These are phyloP conservation scores for Hippophae tibetana DNA, from an alignment of 306 rosid genomes.

Conservation along the genomic window DNA sequence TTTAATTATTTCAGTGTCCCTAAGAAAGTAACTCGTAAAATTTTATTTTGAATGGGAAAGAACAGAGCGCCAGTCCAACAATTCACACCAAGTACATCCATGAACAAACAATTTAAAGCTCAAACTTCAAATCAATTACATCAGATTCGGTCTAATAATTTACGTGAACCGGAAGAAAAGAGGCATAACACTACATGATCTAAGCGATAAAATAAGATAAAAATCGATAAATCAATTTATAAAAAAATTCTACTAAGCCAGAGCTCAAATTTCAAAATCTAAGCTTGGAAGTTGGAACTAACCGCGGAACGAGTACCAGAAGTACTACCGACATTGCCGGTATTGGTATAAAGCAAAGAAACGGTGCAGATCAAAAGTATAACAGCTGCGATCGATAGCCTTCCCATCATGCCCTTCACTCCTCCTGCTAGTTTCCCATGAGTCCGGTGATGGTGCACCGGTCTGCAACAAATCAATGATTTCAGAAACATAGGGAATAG, in stretches of 20 bases:
- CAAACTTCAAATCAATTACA: no score
- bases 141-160: no score
- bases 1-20: no score
- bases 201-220: no score
- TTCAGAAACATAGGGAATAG: neutral
- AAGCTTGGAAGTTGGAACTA: conserved; percentile 13
- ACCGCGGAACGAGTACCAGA: conserved; percentile 59
- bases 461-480: conserved; percentile 28
- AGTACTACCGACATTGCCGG: conserved; percentile 28
- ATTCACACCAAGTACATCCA: no score
- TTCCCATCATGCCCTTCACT: conserved; percentile 52
- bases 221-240: neutral
- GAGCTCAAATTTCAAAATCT: neutral
- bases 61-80: no score
- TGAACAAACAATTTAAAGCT: no score
- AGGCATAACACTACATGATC: no score
- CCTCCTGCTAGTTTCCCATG: conserved; percentile 48
- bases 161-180: no score
- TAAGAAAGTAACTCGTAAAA: no score
- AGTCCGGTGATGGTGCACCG: conserved; percentile 50
- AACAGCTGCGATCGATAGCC: conserved; percentile 45
- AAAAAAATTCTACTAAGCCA: neutral
- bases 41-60: no score
- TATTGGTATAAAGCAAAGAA: conserved; percentile 41
- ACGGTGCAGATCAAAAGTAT: conserved; percentile 77